Base-by-base conservation (phyloP, 2,329 filamentous ascomycete species). In the Akanthomyces dipterigenus region DNA sequence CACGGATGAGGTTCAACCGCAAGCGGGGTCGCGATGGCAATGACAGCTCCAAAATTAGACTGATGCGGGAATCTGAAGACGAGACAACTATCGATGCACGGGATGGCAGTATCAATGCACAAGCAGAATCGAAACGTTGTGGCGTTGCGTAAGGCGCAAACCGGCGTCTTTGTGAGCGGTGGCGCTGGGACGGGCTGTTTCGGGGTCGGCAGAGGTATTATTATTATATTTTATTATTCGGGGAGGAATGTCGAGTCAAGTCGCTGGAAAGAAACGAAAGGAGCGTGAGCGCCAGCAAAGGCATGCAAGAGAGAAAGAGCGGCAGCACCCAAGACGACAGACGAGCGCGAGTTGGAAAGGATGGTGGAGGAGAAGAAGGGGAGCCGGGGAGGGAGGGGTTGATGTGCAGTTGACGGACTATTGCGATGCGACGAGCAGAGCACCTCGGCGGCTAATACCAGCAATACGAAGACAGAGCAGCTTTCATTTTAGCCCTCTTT, bases 301-400 rank as follows among this genome's bases (percentile, higher is more conserved):
- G 48, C 40, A 45, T 53, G 56, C 36, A 38, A 53, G 1, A n/a
- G 31, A 53, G 48, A 53, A 60, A 45, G 56, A 60, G 38, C 56
- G 56, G n/a, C 48, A 60, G 38, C 36, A 60, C 31, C 46, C n/a
- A n/a, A 46, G 40, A 58, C 43, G 43, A 34, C 14, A 51, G 43
- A 34, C 14, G 34, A 50, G 24, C 31, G 36, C 36, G 18, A 40
- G 45, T 53, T 51, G 56, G 48, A 58, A 50, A 58, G 36, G 56
- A 60, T 45, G 56, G 26, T 18, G 34, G 36, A 34, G 28, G 54
- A 46, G 36, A 34, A 34, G 40, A 42, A 50, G 45, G 45, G 55
- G 45, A 58, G 14, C 45, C 31, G 43, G 45, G 34, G 34, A n/a
- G 34, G 34, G 36, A 45, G 24, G 53, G 22, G 49, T 36, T 38